These are phyloP conservation scores for Pleurozium schreberi DNA, from an alignment of 225 moss, liverwort and hornwort genomes.

Conservation along the genomic window DNA sequence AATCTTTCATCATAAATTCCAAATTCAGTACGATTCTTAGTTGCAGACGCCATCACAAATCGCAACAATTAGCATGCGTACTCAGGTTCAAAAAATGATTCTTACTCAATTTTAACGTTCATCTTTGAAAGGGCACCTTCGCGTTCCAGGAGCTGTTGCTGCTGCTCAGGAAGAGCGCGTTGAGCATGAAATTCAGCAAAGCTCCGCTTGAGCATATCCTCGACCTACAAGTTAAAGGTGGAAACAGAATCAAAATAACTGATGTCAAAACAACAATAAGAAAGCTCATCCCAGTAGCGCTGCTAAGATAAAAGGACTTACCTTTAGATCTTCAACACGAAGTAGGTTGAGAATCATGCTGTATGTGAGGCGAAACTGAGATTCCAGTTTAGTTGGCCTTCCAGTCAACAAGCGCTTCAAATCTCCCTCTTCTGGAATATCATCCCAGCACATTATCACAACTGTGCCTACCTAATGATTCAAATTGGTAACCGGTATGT, in stretches of 20 bases:
- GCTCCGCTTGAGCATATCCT: conserved; percentile 98
- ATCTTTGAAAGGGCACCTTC: conserved; percentile 96
- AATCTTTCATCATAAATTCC: neutral
- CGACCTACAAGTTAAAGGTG: conserved; percentile 40
- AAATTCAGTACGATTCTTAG: neutral
- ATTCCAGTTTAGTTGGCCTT: conserved; percentile 92
- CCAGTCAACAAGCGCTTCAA: conserved; percentile 83
- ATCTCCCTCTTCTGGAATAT: conserved; percentile 97
- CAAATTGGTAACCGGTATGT: conserved; percentile 1
- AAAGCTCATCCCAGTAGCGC: neutral
- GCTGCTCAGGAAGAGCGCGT: conserved; percentile 97
- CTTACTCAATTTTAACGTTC: conserved; percentile 91
- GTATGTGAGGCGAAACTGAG: conserved; percentile 96
- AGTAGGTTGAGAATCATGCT: conserved; percentile 99
- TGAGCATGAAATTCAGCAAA: conserved; percentile 99
- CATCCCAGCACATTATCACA: conserved; percentile 99
- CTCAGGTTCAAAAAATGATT: neutral
- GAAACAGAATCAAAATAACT: neutral
- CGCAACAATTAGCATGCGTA: neutral
- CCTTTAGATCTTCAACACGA: conserved; percentile 95
- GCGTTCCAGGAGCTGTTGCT: conserved; percentile 78
- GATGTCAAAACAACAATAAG: neutral
- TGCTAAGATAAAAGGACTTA: neutral
- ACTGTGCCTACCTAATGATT: conserved; percentile 75
- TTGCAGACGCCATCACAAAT: neutral